Base-by-base conservation (phyloP, 164 flowering plant species). In the Warburgia ugandensis region DNA sequence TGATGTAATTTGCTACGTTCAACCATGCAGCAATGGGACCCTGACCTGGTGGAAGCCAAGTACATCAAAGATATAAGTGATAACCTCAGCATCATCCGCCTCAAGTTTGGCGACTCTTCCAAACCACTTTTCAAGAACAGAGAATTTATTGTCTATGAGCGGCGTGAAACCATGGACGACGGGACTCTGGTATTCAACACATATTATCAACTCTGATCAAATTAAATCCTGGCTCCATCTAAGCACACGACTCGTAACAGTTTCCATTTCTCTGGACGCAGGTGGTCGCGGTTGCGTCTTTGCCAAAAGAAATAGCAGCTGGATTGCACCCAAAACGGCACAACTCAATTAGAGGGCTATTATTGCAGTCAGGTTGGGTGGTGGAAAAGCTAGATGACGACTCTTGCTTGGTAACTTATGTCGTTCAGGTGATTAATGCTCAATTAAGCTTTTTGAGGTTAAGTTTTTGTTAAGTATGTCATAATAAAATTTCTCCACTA, bases 121-220 rank as follows among this genome's bases (percentile, higher is more conserved):
- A 84, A 78, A 60, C 81, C 87, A 5, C 73, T 84, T 2, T 84
- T 87, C 43, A 75, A 78, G 67, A 84, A 87, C 70, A 68, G 94
- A 58, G 96, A 87, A 54, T 84, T 87, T 68, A 77, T 82, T 5
- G 96, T 87, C 28, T 87, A 87, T 27, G 87, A 87, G 63, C 68
- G 96, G 4, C 82, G 94, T 0, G 94, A 87, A 67, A 80, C 87
- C 41, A 80, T 84, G 96, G 90, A 80, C 54, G 96, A 87, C 45
- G 96, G 96, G n/a, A 87, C 96, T 48, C 54, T 81, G 77, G 95
- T 87, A n/a, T n/a, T n/a, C n/a, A n/a, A n/a, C n/a, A n/a, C n/a
- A n/a, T n/a, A n/a, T n/a, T n/a, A n/a, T n/a, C n/a, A n/a, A n/a
- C n/a, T n/a, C n/a, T n/a, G n/a, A n/a, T n/a, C n/a, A n/a, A n/a